Base-by-base conservation (phyloP, 441 rosid genomes). In the Bruguiera hainesii region DNA sequence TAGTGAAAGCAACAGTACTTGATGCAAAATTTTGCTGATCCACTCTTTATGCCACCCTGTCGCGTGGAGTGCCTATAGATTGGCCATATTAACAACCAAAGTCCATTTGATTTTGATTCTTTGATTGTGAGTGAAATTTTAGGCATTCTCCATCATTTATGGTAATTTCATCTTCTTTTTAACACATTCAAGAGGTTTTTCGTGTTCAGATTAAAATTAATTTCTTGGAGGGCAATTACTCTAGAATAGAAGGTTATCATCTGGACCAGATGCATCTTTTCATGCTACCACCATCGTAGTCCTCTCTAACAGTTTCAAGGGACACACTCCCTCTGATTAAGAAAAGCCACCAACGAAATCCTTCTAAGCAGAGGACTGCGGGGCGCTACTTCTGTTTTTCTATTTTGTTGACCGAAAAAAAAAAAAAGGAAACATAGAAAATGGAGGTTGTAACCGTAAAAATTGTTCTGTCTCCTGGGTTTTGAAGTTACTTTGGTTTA, bases 1-100 rank as follows among this genome's bases (percentile, higher is more conserved):
- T 25, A 80, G 91, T 78, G 96, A 90, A 84, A 87, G 93, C 80
- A 85, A 23, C 57, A 21, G 28, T 53, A 25, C 57, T 53, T 53
- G 29, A 53, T 13, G 26, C 26, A 20, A 53, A 9, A 53, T 53
- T 53, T 53, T 53, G 57, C 11, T 13, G 26, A 53, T 53, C 15
- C 28, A 9, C 28, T 13, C 28, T 53, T 21, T 21, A 13, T 53
- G 28, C 16, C 57, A 53, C 29, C 28, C 28, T 53, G 3, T 21
- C 26, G 7, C 57, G 9, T 9, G 26, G 15, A 9, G 57, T 53
- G 57, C 20, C 26, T 8, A 53, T 53, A 53, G 26, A 21, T 53
- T 11, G 57, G 21, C 16, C 2, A 25, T 21, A 53, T 21, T 53
- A 13, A 53, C 57, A 21, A 53, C 29, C 28, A 9, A 21, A 21